These are phyloP conservation scores for Elymus sibiricus DNA, from an alignment of 176 grass and related monocot species.

Conservation along the genomic window DNA sequence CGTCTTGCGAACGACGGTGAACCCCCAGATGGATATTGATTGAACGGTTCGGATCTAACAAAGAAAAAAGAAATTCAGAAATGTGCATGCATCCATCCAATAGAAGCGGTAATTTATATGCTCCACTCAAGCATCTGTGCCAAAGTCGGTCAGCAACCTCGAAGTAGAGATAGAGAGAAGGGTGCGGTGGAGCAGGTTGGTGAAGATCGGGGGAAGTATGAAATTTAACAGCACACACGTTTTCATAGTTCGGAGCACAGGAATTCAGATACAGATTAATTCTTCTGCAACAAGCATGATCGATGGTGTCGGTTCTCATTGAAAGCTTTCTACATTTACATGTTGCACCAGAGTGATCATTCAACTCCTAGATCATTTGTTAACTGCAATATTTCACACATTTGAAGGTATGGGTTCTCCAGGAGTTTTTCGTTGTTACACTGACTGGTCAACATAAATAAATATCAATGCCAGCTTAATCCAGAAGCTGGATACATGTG, in stretches of 20 bases:
- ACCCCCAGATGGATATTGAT: conserved; percentile 20
- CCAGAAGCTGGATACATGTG: conserved; percentile 5
- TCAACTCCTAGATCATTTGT: conserved; percentile 82
- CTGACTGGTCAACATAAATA: conserved; percentile 35
- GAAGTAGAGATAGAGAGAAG: background rate
- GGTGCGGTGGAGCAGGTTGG: background rate
- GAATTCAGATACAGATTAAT: conserved; percentile 24
- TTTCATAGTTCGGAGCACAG: conserved; percentile 21
- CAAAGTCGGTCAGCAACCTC: background rate
- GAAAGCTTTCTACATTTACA: conserved; percentile 27
- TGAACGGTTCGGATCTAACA: conserved; percentile 35
- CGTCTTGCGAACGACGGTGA: conserved; percentile 19
- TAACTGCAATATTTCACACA: conserved; percentile 87
- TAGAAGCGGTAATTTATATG: conserved; percentile 54
- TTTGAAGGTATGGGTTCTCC: conserved; percentile 99
- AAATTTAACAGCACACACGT: conserved; percentile 16
- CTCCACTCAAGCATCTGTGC: conserved; percentile 44
- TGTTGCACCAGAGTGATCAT: conserved; percentile 21
- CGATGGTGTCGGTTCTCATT: conserved; percentile 20
- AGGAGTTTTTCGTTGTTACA: conserved; percentile 96
- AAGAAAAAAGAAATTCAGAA: conserved; percentile 46
- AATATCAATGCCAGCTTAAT: conserved; percentile 20
- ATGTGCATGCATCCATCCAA: too few relatives aligned
- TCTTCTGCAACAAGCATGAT: conserved; percentile 36
- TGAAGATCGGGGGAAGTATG: background rate